Conservation (phyloP, 331 rosid species). For the Malus hybrid region DNA sequence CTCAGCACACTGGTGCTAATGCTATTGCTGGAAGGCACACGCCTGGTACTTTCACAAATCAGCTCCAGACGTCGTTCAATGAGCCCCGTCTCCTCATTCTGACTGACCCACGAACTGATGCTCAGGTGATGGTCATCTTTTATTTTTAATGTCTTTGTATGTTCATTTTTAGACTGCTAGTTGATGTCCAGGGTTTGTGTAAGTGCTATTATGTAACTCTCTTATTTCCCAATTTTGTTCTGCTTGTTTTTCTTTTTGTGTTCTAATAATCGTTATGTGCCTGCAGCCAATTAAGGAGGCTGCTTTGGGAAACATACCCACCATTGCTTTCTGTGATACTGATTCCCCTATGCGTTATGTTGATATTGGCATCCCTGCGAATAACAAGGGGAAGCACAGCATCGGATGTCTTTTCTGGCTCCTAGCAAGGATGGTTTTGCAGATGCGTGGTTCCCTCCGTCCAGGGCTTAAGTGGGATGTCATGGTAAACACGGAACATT, state of each 20-base stretch:
- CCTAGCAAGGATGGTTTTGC: conserved; percentile 80
- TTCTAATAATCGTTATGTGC: neutral
- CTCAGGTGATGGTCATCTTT: conserved; percentile 40
- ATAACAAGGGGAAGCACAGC: conserved; percentile 87
- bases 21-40: conserved; percentile 79
- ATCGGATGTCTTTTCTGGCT: conserved; percentile 69
- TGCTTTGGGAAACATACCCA: conserved; percentile 85
- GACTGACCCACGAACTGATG: conserved; percentile 82
- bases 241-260: neutral
- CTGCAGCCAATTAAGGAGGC: conserved; percentile 87
- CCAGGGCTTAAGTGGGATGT: conserved; percentile 82
- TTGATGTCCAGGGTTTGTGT: neutral
- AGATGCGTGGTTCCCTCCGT: conserved; percentile 68
- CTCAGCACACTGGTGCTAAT: conserved; percentile 72
- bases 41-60: conserved; percentile 72
- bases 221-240: neutral
- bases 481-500: conserved; percentile 40
- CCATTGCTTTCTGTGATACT: conserved; percentile 85
- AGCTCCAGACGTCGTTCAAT: conserved; percentile 50
- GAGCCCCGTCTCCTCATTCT: conserved; percentile 82
- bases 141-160: neutral
- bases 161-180: neutral
- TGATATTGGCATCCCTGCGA: conserved; percentile 89
- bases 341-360: conserved; percentile 81
- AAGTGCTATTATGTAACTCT: neutral